Percentiles rank a stretch among this genome's conserved stretches.
Evolutionary conservation across 345 rosid genomes (phyloP).

Genomic region (Populus ilicifolia): DNA sequence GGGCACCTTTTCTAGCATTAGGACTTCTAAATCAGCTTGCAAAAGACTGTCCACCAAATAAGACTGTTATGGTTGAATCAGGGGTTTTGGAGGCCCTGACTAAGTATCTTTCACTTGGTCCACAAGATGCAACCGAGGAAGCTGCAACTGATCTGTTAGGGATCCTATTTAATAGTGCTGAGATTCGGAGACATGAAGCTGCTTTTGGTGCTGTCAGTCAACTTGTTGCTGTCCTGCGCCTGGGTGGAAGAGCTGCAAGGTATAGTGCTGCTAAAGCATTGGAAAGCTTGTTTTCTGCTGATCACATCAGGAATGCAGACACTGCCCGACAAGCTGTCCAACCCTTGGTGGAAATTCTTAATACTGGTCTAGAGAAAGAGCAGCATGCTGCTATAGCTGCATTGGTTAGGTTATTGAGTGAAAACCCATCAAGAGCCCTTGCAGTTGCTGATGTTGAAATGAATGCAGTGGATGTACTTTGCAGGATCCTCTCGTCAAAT

Average conservation of each 20-base stretch:
- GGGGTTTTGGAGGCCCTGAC: slow-evolving; percentile 94
- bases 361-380: slow-evolving; percentile 88
- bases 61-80: slow-evolving; percentile 92
- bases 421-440: slow-evolving; percentile 90
- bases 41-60: slow-evolving; percentile 82
- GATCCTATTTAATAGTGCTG: slow-evolving; percentile 78
- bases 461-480: slow-evolving; percentile 98
- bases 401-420: slow-evolving; percentile 86
- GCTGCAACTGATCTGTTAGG: slow-evolving; percentile 97
- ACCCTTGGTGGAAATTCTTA: slow-evolving; percentile 96
- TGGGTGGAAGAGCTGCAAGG: slow-evolving; percentile 98
- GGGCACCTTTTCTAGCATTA: slow-evolving; percentile 91
- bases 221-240: slow-evolving; percentile 91
- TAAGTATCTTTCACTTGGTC: slow-evolving; percentile 96
- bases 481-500: slow-evolving; percentile 89
- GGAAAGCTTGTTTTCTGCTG: slow-evolving; percentile 94
- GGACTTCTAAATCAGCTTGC: slow-evolving; percentile 91
- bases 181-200: slow-evolving; percentile 94
- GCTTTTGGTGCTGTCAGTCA: slow-evolving; percentile 92
- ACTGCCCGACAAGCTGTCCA: slow-evolving; percentile 94
- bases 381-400: slow-evolving; percentile 99
- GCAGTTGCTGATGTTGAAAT: slow-evolving; percentile 98
- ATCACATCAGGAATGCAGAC: slow-evolving; percentile 95
- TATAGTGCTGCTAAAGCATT: slow-evolving; percentile 94
- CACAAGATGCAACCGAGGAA: slow-evolving; percentile 97